Evolutionary conservation across 2,329 filamentous ascomycete genomes (phyloP).

Genomic region (Sporothrix luriei): DNA sequence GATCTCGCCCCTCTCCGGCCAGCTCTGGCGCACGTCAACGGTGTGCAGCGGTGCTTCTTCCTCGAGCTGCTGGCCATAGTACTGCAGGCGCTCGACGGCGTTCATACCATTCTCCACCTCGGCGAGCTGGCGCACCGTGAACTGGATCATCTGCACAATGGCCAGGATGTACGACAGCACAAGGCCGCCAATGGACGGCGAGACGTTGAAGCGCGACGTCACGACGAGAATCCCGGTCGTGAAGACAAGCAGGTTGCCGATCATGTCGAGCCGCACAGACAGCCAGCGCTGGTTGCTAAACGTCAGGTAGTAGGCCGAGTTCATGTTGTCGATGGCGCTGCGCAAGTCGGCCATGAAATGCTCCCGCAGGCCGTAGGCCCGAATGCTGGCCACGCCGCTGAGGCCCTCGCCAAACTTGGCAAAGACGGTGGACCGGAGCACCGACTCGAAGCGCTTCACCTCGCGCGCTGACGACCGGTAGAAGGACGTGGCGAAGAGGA

Average conservation of each 20-base stretch:
- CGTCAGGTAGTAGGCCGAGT: conserved; percentile 90
- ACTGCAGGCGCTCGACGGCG: conserved; percentile 84
- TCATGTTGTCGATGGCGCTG: conserved; percentile 82
- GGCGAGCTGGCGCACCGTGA: conserved; percentile 88
- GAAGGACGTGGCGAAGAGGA: conserved; percentile 80
- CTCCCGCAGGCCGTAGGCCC: conserved; percentile 80
- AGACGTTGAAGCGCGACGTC: conserved; percentile 82
- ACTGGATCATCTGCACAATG: conserved; percentile 95
- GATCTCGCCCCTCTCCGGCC: conserved; percentile 87
- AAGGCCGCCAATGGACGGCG: conserved; percentile 81
- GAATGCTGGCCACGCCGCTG: conserved; percentile 78
- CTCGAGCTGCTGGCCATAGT: conserved; percentile 84
- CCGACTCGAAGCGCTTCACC: conserved; percentile 89
- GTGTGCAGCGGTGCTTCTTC: conserved; percentile 86
- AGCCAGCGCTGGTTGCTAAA: conserved; percentile 97
- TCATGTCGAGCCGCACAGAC: conserved; percentile 77
- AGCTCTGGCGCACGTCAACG: conserved; percentile 68
- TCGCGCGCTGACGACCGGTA: conserved; percentile 90
- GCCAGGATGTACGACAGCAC: conserved; percentile 91
- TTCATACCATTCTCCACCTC: conserved; percentile 99
- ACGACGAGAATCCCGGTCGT: conserved; percentile 87
- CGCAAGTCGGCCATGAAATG: conserved; percentile 73
- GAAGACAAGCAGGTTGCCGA: conserved; percentile 84
- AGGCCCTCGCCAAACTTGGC: conserved; percentile 90
- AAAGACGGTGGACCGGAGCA: conserved; percentile 85